These are phyloP conservation scores for Trichoderma hamatum DNA, from an alignment of 2,329 filamentous ascomycete species.

Conservation along the genomic window DNA sequence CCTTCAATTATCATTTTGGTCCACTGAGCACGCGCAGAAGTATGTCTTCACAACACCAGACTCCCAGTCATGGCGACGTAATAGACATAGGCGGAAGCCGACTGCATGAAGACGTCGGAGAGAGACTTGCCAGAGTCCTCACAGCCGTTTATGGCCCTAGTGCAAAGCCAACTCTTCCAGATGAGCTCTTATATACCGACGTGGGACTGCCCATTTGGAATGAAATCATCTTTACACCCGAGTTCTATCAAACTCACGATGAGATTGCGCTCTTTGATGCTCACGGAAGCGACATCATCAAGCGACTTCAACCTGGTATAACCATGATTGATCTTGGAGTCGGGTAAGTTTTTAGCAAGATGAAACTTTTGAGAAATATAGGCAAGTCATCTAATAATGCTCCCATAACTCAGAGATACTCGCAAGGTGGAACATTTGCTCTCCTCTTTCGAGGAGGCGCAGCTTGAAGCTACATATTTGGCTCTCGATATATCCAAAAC, in stretches of 20 bases:
- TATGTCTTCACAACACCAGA: slow-evolving; percentile 6
- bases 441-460: slow-evolving; percentile 39
- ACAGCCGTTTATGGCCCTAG: slow-evolving; percentile 31
- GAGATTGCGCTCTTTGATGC: slow-evolving; percentile 43
- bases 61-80: slow-evolving; percentile 38
- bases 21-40: neutral
- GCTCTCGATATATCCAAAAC: slow-evolving; percentile 46
- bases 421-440: slow-evolving; percentile 46
- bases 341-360: slow-evolving; percentile 40
- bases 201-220: slow-evolving; percentile 46
- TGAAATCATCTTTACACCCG: slow-evolving; percentile 44
- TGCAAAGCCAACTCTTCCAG: slow-evolving; percentile 41
- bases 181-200: slow-evolving; percentile 47
- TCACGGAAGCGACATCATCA: slow-evolving; percentile 43
- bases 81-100: slow-evolving; percentile 45
- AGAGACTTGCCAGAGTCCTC: slow-evolving; percentile 37
- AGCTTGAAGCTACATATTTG: slow-evolving; percentile 40
- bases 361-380: neutral
- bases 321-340: slow-evolving; percentile 48
- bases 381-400: neutral
- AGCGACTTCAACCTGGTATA: slow-evolving; percentile 36
- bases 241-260: slow-evolving; percentile 48
- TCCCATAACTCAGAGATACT: slow-evolving; percentile 41
- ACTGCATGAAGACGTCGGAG: slow-evolving; percentile 37
- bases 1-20: neutral